Base-by-base conservation (phyloP, 352 stramenopile genomes). In the Phytophthora nicotianae region DNA sequence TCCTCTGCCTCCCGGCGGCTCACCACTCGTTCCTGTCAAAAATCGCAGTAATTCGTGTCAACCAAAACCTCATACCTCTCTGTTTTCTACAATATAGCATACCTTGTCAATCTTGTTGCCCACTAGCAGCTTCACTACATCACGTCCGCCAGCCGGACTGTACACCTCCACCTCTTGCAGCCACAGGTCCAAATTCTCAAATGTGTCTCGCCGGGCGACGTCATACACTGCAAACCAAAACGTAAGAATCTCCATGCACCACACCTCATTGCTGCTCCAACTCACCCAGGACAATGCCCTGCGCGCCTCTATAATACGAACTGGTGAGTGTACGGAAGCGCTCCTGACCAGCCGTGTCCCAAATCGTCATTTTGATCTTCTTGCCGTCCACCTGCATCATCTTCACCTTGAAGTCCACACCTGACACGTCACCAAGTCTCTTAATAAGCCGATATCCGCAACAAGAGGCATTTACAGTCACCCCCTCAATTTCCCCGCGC, bases 291-390 rank as follows among this genome's bases (percentile, higher is more conserved):
- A 99, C 95, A 40, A 99, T 98, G 53, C 96, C 97, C 68, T 99
- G 97, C 5, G 96, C 97, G 38, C 97, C 97, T 54, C 96, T 86
- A 81, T 99, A 99, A 77, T 99, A 99, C 40, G 86, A 97, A 53
- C 90, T 98, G 35, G 97, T 99, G 37, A 99, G 79, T 19, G 97
- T 99, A 48, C 96, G 91, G 74, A 99, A 99, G 38, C 97, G 91
- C 73, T 99, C 97, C 78, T 99, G 97, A 14, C 97, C 97, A 7
- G 97, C 97, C 5, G 97, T 99, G 83, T 99, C 97, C 97, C 97
- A 99, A 67, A 99, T 98, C 26, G 95, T 98, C 67, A 99, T 91
- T 81, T 99, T 99, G 65, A 99, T 97, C 57, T 90, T 90, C 75
- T 98, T 99, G 50, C 86, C 85, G 58, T 97, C 90, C 51, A 98